Evolutionary conservation across 306 rosid species (phyloP).

Genomic region (apple (Malus domestica)): ASM211411v1 NC_041793.1:33525001-33525500

Average conservation of each 20-base stretch:
- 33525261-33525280: constrained; percentile 57
- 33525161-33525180: constrained; percentile 55
- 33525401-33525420: constrained; percentile 75
- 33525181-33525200: constrained; percentile 42
- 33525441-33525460: constrained; percentile 13
- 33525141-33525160: constrained; percentile 54
- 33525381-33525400: constrained; percentile 72
- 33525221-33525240: constrained; percentile 59
- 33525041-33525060: not conserved
- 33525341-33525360: constrained; percentile 40
- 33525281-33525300: constrained; percentile 84
- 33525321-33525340: constrained; percentile 83
- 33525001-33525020: not conserved
- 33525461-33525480: constrained; percentile 4
- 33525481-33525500: not conserved
- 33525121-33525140: constrained; percentile 56
- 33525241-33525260: constrained; percentile 77
- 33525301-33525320: constrained; percentile 90
- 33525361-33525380: constrained; percentile 57
- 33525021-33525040: not conserved
- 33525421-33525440: constrained; percentile 85
- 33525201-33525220: constrained; percentile 54
- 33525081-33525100: constrained; percentile 40
- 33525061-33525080: constrained; percentile 7
- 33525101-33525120: constrained; percentile 38